Evolutionary conservation across 2,329 filamentous ascomycete genomes (phyloP), one percentile per base, ranked within the genome.

Genomic region (Periglandula ipomoeae): DNA sequence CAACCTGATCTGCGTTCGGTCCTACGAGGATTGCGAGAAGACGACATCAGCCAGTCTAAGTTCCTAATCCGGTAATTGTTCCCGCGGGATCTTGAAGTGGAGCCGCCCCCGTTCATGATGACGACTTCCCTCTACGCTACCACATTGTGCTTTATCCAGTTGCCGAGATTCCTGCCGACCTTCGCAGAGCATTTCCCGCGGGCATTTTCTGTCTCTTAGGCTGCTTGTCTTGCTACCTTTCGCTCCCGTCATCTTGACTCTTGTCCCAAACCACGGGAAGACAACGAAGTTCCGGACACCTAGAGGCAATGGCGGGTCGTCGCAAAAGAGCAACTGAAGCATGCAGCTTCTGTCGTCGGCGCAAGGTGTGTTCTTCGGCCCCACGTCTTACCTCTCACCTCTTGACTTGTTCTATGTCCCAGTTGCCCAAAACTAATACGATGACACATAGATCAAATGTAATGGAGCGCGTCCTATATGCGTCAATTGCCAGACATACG

Each of bases 401-500:
- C 15, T 43, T 5, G 27, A 32, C 9, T 11, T 32, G 15, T 8
- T 32, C 27, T 13, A 9, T 13, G 27, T 32, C 27, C 15, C 27
- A 32, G 4, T 32, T 9, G 10, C 27, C 15, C 27, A 32, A 9
- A 32, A 32, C 27, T 4, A 13, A 32, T 32, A 11, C 15, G 27
- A 8, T 13, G 10, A 13, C 15, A 32, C 15, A 4, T 43, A 30
- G 38, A 69, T 76, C 59, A 74, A 72, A 54, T 76, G 73, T 56
- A 72, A 71, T 50, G 65, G 66, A 20, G 69, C 70, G 42, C 60
- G 64, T 45, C 72, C 72, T 3, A 58, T 57, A 26, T 76, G 73
- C 51, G 63, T 65, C 27, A 74, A 72, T 54, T 76, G 73, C 56
- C 62, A 64, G 49, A 66, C 64, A 1, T 71, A 75, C 52, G 68